A percentile compares a stretch with the other conserved stretches of the same genome.
Conservation (phyloP, 345 rosid genomes). For the Tarenaya hassleriana region DNA sequence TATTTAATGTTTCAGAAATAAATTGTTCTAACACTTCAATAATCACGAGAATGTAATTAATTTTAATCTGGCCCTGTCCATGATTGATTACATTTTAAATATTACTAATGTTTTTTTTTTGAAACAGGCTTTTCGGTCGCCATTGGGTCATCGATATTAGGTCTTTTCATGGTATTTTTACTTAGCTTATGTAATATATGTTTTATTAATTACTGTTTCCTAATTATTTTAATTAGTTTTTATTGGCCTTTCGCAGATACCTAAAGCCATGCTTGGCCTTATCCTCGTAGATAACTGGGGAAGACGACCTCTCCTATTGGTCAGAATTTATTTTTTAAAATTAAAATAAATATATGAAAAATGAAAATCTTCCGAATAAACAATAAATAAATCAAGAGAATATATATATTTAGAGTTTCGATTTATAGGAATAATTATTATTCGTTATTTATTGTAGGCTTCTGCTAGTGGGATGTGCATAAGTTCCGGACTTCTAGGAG, state of each 20-base stretch:
- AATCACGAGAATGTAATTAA: too few species aligned
- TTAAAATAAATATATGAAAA: too few species aligned
- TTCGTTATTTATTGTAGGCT: conserved; percentile 23
- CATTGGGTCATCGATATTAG: conserved; percentile 35
- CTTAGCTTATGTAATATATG: neutral
- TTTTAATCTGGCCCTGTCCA: too few species aligned
- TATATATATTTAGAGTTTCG: neutral
- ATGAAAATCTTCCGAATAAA: too few species aligned
- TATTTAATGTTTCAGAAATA: too few species aligned
- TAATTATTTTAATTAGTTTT: too few species aligned
- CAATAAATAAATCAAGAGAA: too few species aligned
- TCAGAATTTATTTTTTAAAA: conserved; percentile 12
- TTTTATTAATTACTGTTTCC: too few species aligned
- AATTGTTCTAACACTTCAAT: too few species aligned
- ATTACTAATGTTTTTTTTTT: neutral
- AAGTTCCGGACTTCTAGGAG: conserved; percentile 31
- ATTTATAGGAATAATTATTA: neutral
- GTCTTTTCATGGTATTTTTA: conserved; percentile 39
- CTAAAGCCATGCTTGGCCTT: conserved; percentile 26
- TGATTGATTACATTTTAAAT: neutral
- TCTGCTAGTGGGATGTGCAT: conserved; percentile 45
- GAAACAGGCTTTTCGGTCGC: conserved; percentile 26
- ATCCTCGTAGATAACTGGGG: conserved; percentile 45
- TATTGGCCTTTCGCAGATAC: conserved; percentile 25
- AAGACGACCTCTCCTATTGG: conserved; percentile 49